phyloP scores from a whole-genome alignment of 768 basidiomycete species.

The Atractiella rhizophila region DNA sequence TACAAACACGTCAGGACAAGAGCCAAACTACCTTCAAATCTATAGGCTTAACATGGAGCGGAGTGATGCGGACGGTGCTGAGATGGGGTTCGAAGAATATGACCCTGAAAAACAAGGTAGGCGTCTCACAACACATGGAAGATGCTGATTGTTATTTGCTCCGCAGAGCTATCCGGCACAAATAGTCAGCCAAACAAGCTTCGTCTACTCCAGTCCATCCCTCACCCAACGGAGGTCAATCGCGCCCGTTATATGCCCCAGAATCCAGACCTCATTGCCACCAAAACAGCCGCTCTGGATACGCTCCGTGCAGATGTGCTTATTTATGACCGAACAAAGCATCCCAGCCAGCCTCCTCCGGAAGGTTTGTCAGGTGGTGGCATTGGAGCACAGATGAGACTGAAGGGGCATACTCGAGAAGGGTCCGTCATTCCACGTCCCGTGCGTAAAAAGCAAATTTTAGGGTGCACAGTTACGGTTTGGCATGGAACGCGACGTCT shows the following conservation, averaged over 20 bases:
- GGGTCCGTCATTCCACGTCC: conserved; percentile 34
- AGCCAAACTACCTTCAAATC: conserved; percentile 84
- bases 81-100: conserved; percentile 52
- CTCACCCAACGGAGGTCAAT: conserved; percentile 87
- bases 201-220: conserved; percentile 79
- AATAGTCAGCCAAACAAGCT: too few relatives aligned
- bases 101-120: conserved; percentile 60
- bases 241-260: conserved; percentile 97
- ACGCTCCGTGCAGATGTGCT: conserved; percentile 84
- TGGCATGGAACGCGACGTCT: conserved; percentile 60
- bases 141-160: conserved; percentile 74
- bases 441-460: neutral
- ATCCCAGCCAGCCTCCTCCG: conserved; percentile 76
- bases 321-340: conserved; percentile 93
- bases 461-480: conserved; percentile 40
- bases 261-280: conserved; percentile 88
- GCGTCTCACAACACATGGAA: conserved; percentile 9
- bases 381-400: conserved; percentile 61
- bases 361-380: conserved; percentile 45
- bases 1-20: conserved; percentile 86
- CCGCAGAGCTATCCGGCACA: conserved; percentile 58
- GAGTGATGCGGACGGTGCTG: too few relatives aligned
- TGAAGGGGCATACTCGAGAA: conserved; percentile 75
- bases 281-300: conserved; percentile 62
- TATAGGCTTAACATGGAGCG: too few relatives aligned